Conservation (phyloP, 495 filamentous ascomycete species). For the Friedmanniomyces endolithicus region DNA sequence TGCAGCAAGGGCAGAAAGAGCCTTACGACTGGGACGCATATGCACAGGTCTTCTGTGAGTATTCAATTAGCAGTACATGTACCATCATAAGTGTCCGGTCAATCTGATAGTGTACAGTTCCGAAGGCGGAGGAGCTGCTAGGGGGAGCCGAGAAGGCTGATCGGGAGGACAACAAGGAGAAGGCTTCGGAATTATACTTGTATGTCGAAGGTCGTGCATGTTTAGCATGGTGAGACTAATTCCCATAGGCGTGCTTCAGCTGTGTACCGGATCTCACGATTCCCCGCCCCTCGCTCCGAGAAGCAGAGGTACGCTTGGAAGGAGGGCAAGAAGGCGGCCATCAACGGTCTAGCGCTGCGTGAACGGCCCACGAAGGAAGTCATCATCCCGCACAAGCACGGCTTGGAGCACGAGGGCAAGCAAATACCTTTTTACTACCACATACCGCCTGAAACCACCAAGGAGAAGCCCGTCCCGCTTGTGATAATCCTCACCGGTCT, state of each 20-base stretch:
- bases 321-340: slow-evolving; percentile 51
- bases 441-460: slow-evolving; percentile 36
- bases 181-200: slow-evolving; percentile 52
- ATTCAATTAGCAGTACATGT: neutral
- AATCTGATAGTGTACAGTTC: slow-evolving; percentile 23
- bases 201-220: neutral
- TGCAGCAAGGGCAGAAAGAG: slow-evolving; percentile 47
- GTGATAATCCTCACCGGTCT: slow-evolving; percentile 64
- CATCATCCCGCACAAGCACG: slow-evolving; percentile 45
- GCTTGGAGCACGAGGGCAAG: slow-evolving; percentile 37
- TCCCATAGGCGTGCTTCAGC: slow-evolving; percentile 45
- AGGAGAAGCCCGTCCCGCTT: slow-evolving; percentile 38
- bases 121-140: slow-evolving; percentile 43
- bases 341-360: slow-evolving; percentile 47
- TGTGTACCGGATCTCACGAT: slow-evolving; percentile 61
- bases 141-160: slow-evolving; percentile 37
- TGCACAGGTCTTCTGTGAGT: slow-evolving; percentile 42
- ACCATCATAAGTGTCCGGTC: neutral
- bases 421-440: slow-evolving; percentile 56
- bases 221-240: slow-evolving; percentile 1
- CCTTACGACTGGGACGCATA: slow-evolving; percentile 50
- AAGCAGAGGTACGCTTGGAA: slow-evolving; percentile 53
- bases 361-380: slow-evolving; percentile 44
- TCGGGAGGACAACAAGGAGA: slow-evolving; percentile 32
- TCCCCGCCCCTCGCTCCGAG: slow-evolving; percentile 46